Percentiles rank a stretch among this genome's conserved stretches.
Conservation (phyloP, 2,329 filamentous ascomycete genomes). For the Trichoderma citrinoviride region DNA sequence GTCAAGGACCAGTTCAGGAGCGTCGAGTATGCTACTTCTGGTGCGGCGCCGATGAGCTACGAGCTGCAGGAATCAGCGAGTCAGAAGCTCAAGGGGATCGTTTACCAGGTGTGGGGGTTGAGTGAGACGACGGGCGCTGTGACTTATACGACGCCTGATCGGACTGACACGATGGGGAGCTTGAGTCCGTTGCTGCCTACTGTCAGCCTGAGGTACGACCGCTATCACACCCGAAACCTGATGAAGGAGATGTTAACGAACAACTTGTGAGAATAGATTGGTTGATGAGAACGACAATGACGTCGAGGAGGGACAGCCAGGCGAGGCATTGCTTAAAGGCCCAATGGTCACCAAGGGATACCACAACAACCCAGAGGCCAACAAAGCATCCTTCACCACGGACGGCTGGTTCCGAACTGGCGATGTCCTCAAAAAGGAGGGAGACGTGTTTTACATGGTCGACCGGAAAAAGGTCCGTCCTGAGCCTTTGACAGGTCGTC, state of each 20-base stretch:
- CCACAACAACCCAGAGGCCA: slow-evolving; percentile 65
- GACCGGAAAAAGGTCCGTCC: slow-evolving; percentile 65
- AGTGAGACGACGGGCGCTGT: slow-evolving; percentile 54
- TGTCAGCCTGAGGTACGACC: slow-evolving; percentile 29
- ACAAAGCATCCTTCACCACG: slow-evolving; percentile 53
- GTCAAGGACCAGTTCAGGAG: slow-evolving; percentile 56
- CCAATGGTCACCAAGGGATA: slow-evolving; percentile 73
- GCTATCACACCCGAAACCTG: too few relatives aligned
- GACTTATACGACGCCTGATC: slow-evolving; percentile 43
- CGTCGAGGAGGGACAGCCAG: slow-evolving; percentile 42
- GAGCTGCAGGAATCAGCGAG: slow-evolving; percentile 52
- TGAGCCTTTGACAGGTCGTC: neutral
- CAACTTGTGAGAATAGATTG: slow-evolving; percentile 30
- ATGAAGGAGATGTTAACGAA: neutral
- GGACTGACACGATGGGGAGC: slow-evolving; percentile 46
- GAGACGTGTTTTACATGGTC: slow-evolving; percentile 71
- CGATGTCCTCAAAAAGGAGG: slow-evolving; percentile 71
- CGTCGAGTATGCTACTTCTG: slow-evolving; percentile 47
- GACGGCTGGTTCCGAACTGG: slow-evolving; percentile 73
- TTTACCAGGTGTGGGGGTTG: slow-evolving; percentile 57
- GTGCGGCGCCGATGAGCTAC: slow-evolving; percentile 56
- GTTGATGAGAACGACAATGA: slow-evolving; percentile 42
- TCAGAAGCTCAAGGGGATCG: slow-evolving; percentile 46
- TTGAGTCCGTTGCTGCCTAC: slow-evolving; percentile 38
- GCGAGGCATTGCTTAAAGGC: slow-evolving; percentile 67